These are phyloP conservation scores for Microthyrium microscopicum DNA, from an alignment of 2,329 filamentous ascomycete genomes.

Conservation along the genomic window DNA sequence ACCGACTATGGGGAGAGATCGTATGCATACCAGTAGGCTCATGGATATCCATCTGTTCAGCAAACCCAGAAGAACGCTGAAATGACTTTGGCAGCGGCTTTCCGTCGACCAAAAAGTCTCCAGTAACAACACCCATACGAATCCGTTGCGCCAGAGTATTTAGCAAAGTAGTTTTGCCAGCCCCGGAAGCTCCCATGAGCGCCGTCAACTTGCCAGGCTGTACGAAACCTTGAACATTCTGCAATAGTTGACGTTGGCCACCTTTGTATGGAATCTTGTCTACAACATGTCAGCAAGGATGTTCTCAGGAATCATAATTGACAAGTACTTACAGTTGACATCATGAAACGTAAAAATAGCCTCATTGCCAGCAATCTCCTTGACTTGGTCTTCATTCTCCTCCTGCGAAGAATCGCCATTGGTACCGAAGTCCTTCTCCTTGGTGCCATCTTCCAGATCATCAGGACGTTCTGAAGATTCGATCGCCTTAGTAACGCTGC, in stretches of 20 bases:
- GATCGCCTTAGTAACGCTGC: constrained; percentile 39
- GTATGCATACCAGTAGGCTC: too few relatives aligned
- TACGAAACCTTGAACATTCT: constrained; percentile 54
- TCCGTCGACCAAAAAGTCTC: constrained; percentile 30
- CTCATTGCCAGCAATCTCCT: constrained; percentile 44
- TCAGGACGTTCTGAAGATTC: constrained; percentile 31
- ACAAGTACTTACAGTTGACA: too few relatives aligned
- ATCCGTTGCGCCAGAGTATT: constrained; percentile 27
- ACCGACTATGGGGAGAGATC: too few relatives aligned
- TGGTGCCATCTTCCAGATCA: constrained; percentile 31
- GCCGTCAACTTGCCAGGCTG: constrained; percentile 63
- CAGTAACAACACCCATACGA: constrained; percentile 26
- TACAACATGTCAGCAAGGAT: too few relatives aligned
- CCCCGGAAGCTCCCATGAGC: constrained; percentile 63
- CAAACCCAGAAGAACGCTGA: constrained; percentile 37
- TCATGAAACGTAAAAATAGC: constrained; percentile 61
- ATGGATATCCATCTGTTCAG: constrained; percentile 51
- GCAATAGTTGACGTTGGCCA: constrained; percentile 31
- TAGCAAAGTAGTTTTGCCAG: constrained; percentile 24
- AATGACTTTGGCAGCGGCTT: constrained; percentile 20
- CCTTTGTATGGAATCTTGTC: constrained; percentile 43
- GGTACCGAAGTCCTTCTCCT: neutral
- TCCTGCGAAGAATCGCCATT: constrained; percentile 8
- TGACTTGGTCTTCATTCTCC: constrained; percentile 17
- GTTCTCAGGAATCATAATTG: too few relatives aligned